A percentile compares a stretch with the other conserved stretches of the same genome.
Conservation (phyloP, 73 alveolate genomes). For the Blepharisma japonicum region DNA sequence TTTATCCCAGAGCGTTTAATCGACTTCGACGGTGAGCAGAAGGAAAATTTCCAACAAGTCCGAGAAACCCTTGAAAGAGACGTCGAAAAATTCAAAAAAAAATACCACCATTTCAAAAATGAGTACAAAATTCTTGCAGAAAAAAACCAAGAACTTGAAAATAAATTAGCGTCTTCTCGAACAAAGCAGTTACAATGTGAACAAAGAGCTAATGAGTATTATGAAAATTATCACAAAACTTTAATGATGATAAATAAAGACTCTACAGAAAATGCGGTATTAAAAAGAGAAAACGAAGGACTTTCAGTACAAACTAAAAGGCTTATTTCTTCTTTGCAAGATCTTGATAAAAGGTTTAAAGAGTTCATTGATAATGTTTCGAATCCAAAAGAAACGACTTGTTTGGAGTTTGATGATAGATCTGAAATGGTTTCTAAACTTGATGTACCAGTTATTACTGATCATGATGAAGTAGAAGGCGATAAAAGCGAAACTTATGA, state of each 20-base stretch:
- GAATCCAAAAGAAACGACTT: not conserved
- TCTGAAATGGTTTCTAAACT: too few relatives aligned
- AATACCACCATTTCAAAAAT: too few relatives aligned
- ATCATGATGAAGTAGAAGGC: not conserved
- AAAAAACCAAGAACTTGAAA: too few relatives aligned
- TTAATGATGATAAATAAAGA: conserved; percentile 15
- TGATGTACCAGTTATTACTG: too few relatives aligned
- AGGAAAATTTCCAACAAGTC: too few relatives aligned
- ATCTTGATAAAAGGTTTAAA: not conserved
- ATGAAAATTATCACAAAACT: conserved; percentile 3
- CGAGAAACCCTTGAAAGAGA: too few relatives aligned
- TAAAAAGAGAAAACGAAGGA: conserved; percentile 20
- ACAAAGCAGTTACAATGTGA: not conserved
- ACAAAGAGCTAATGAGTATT: conserved; percentile 17
- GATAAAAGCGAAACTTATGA: conserved; percentile 1
- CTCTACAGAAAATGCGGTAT: not conserved
- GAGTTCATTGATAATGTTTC: not conserved
- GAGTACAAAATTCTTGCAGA: too few relatives aligned
- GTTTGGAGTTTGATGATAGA: not conserved
- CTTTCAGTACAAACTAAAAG: not conserved
- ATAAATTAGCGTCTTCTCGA: too few relatives aligned
- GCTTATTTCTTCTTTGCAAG: not conserved
- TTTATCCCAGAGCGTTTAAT: too few relatives aligned
- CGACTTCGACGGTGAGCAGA: too few relatives aligned
- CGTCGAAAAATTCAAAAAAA: too few relatives aligned